Percentiles rank a stretch among this genome's conserved stretches.
phyloP scores from a whole-genome alignment of 1,139 yeast genomes.

The Pichia sp. region DNA sequence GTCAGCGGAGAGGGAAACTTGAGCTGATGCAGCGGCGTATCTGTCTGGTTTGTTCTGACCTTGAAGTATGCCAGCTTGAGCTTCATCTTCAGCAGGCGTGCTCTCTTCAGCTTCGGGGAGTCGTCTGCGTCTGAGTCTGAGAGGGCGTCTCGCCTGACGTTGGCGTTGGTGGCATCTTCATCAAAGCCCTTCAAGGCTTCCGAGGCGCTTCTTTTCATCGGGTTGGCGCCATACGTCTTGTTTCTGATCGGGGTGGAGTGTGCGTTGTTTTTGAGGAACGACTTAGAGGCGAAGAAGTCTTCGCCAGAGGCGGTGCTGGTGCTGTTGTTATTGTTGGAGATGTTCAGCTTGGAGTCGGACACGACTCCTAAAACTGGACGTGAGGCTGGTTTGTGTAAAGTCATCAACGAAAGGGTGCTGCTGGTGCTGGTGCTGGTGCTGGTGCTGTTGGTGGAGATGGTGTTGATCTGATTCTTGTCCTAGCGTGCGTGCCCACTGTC shows the following conservation, averaged over 20 bases:
- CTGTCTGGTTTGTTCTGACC: slow-evolving; percentile 53
- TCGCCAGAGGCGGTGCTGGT: not conserved
- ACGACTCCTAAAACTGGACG: slow-evolving; percentile 3
- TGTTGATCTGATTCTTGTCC: too few relatives aligned
- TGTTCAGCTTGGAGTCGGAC: slow-evolving; percentile 10
- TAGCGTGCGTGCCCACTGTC: too few relatives aligned
- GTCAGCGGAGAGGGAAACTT: slow-evolving; percentile 15
- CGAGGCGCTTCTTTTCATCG: not conserved
- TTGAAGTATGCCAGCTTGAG: slow-evolving; percentile 77
- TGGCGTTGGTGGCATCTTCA: too few relatives aligned
- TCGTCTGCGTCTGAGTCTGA: slow-evolving; percentile 1
- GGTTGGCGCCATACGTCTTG: not conserved
- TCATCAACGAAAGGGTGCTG: not conserved
- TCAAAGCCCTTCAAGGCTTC: too few relatives aligned
- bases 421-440: not conserved
- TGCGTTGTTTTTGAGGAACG: not conserved
- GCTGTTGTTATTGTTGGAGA: not conserved
- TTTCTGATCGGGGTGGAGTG: not conserved
- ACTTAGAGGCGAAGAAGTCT: not conserved
- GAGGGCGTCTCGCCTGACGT: not conserved
- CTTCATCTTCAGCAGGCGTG: slow-evolving; percentile 63
- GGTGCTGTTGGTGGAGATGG: too few relatives aligned
- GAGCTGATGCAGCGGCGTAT: slow-evolving; percentile 32
- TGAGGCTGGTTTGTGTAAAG: not conserved
- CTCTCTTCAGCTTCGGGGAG: slow-evolving; percentile 34